Base-by-base conservation (phyloP, 129 eudicot species). In the Flaveria brownii region DNA sequence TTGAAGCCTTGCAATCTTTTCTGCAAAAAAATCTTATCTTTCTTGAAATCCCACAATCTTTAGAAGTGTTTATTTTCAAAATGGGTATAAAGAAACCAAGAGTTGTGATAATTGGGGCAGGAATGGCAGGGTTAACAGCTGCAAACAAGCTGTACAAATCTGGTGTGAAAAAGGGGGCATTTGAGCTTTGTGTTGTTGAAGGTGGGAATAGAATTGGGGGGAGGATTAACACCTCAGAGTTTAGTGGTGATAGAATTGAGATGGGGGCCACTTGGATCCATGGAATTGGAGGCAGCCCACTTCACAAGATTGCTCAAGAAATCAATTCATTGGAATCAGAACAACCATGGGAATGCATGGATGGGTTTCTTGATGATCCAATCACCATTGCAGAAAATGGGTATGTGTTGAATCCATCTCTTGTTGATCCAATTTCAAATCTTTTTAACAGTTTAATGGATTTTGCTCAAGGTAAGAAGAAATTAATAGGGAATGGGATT, bases 251-350 rank as follows among this genome's bases (percentile, higher is more conserved):
- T 71, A 77, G 88, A 80, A 85, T 93, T 76, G 98, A 93, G 86
- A 83, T 86, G 86, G 98, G 98, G 6, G 98, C 98, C 20, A 93
- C 98, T 6, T 93, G 98, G 98, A 93, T 93, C 90, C 98, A 93
- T 84, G 98, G 98, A 3, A 93, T 90, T 78, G 81, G 74, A 5
- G 92, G 94, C 11, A 93, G 98, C 79, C 98, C 98, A 42, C 52
- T 93, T 82, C 74, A 90, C 82, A 83, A 88, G 57, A 93, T 93
- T 59, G 96, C 97, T 72, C 85, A 82, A 73, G 86, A 93, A 41
- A 83, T 73, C 62, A 69, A 77, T 11, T 82, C 90, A 9, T 78
- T 93, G 33, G 77, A 74, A 45, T 86, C 96, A 15, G 83, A 86
- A 15, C 72, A 82, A 83, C 95, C 98, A 17, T 93, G 96, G 96